Evolutionary conservation across 768 basidiomycete species (phyloP).

Genomic region (Xerocomellus chrysenteron): DNA sequence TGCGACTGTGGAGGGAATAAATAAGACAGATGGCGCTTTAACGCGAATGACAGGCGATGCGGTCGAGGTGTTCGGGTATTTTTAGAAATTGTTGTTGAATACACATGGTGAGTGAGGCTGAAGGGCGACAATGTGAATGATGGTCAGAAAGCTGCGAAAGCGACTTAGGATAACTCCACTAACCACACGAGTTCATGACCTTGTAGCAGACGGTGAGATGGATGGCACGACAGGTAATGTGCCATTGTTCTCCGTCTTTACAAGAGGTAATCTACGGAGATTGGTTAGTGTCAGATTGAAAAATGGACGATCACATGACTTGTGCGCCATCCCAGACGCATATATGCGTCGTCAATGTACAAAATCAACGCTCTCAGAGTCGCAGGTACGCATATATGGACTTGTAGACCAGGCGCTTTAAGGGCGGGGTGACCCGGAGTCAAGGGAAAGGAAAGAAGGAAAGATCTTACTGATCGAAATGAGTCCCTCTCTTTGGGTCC

Average conservation of each 20-base stretch:
- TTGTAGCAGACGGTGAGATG: slow-evolving; percentile 13
- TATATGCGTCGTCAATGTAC: too few species aligned
- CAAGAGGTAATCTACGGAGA: slow-evolving; percentile 9
- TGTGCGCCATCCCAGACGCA: background rate
- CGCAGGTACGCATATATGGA: background rate
- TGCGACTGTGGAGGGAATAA: background rate
- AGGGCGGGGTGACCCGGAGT: background rate
- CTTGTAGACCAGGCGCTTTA: background rate
- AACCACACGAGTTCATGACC: slow-evolving; percentile 10
- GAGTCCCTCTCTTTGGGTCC: slow-evolving; percentile 83
- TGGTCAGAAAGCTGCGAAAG: background rate
- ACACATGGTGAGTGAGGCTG: background rate
- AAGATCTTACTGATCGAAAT: slow-evolving; percentile 63
- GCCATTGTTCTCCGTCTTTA: slow-evolving; percentile 13
- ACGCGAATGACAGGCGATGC: background rate
- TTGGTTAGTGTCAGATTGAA: slow-evolving; percentile 4
- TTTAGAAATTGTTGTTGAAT: background rate
- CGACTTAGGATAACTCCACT: background rate
- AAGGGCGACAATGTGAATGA: background rate
- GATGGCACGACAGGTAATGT: slow-evolving; percentile 10
- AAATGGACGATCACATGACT: background rate
- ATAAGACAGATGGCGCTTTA: background rate
- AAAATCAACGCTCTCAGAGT: background rate
- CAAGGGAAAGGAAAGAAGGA: background rate
- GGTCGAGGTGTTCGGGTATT: background rate